Base-by-base conservation (phyloP, 2,329 filamentous ascomycete genomes). In the Colletotrichum neosansevieriae region DNA sequence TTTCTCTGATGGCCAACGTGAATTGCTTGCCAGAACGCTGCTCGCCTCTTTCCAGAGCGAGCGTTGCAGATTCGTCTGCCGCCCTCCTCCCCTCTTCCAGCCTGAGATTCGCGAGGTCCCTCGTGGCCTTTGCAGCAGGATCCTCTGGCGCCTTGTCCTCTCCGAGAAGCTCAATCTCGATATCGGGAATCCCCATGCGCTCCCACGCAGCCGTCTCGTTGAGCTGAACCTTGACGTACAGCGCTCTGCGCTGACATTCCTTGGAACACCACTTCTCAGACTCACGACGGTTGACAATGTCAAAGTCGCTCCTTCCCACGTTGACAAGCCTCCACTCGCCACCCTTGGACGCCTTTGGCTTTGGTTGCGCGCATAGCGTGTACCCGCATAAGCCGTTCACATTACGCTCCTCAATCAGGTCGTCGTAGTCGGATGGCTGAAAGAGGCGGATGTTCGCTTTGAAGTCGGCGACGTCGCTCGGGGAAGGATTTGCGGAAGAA, bases 151-250 rank as follows among this genome's bases (percentile, higher is more conserved):
- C 79, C 74, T 84, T 85, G 54, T 87, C 87, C 77, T 97, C 93
- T 61, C 93, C 89, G 1, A 91, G 78, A 40, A 94, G 75, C 40
- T 91, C 85, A 70, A 94, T 87, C 49, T 83, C 77, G 45, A 87
- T 84, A 19, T 85, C 83, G 1, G 81, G 81, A 34, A 85, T 85
- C 3, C 87, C 89, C 5, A 86, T 87, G 59, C 94, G 86, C 79
- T 96, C 89, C 94, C 94, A 97, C 0, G 92, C 93, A 0, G 94
- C 93, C 70, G 92, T 91, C 76, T 96, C 92, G 72, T 88, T 91
- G 44, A 98, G 86, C 83, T 99, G 96, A 24, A 97, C 92, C 75
- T 94, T 93, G 73, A 98, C 85, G 78, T 94, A 97, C 72, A 97
- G 84, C 2, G 93, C 94, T 56, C 93, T 86, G 71, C 89, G 88